Conservation (phyloP, 148 eudicot genomes). For the Camellia japonica region DNA sequence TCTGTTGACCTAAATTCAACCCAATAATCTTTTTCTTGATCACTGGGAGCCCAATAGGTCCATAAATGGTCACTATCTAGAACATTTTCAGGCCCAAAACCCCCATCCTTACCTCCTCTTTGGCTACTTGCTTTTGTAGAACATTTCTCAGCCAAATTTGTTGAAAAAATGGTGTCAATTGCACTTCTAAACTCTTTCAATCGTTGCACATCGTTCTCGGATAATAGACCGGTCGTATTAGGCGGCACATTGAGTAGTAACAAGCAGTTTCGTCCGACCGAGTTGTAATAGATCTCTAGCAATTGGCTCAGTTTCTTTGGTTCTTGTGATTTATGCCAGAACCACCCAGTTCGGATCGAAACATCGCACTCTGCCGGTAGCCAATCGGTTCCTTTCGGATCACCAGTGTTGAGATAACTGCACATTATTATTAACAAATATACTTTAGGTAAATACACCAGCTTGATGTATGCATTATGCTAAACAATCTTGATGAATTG, state of each 20-base stretch:
- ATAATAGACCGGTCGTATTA: constrained; percentile 68
- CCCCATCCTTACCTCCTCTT: constrained; percentile 56
- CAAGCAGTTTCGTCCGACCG: constrained; percentile 84
- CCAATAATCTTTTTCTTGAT: constrained; percentile 42
- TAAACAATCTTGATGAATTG: too few relatives aligned
- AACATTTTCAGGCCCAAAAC: constrained; percentile 59
- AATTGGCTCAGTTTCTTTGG: constrained; percentile 63
- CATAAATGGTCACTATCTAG: constrained; percentile 72
- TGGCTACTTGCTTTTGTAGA: constrained; percentile 53
- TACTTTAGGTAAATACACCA: not conserved
- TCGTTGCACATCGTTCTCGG: constrained; percentile 49
- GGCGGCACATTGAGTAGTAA: constrained; percentile 86
- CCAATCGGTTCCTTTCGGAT: constrained; percentile 83
- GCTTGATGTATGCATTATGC: not conserved
- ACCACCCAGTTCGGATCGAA: constrained; percentile 81
- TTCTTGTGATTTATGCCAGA: constrained; percentile 78
- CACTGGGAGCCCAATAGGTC: constrained; percentile 89
- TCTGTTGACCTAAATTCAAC: constrained; percentile 44
- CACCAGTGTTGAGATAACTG: constrained; percentile 86
- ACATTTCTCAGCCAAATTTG: constrained; percentile 57
- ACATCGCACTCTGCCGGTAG: constrained; percentile 91
- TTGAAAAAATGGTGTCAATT: constrained; percentile 51
- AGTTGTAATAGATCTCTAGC: constrained; percentile 73
- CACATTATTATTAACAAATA: not conserved
- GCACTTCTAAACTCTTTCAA: constrained; percentile 56